A percentile compares a stretch with the other conserved stretches of the same genome.
phyloP scores from a whole-genome alignment of 148 eudicot species.

The Rhododendron molle region DNA sequence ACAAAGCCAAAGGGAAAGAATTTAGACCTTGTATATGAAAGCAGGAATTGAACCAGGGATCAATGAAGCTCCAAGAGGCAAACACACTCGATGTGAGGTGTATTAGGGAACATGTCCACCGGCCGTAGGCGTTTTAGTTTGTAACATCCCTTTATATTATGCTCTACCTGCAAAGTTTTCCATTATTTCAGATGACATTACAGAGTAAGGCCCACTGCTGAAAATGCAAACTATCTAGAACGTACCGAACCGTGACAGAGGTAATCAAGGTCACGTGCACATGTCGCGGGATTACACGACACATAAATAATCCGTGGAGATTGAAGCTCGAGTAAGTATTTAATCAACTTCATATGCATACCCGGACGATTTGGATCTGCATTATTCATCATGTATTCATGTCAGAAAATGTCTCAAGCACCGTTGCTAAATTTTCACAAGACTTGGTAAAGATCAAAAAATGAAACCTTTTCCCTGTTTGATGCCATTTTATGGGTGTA shows the following conservation, averaged over 20 bases:
- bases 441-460: background rate
- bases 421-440: background rate
- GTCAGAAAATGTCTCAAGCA: background rate
- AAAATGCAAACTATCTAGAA: constrained; percentile 5
- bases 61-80: constrained; percentile 70
- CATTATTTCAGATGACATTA: background rate
- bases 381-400: constrained; percentile 2
- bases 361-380: constrained; percentile 99
- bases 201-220: background rate
- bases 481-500: background rate
- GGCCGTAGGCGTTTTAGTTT: constrained; percentile 69
- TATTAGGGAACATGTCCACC: constrained; percentile 99
- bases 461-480: background rate
- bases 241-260: constrained; percentile 91
- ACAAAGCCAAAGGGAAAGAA: background rate
- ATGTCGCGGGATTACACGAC: constrained; percentile 96
- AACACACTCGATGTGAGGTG: constrained; percentile 97
- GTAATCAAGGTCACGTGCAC: constrained; percentile 97
- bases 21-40: background rate
- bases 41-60: constrained; percentile 8
- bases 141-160: constrained; percentile 74
- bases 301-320: constrained; percentile 76
- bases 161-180: constrained; percentile 50
- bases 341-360: constrained; percentile 93
- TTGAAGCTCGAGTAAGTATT: constrained; percentile 63